A percentile compares a stretch with the other conserved stretches of the same genome.
These are phyloP conservation scores for Macaranga tanarius DNA, from an alignment of 441 rosid genomes.

Conservation along the genomic window DNA sequence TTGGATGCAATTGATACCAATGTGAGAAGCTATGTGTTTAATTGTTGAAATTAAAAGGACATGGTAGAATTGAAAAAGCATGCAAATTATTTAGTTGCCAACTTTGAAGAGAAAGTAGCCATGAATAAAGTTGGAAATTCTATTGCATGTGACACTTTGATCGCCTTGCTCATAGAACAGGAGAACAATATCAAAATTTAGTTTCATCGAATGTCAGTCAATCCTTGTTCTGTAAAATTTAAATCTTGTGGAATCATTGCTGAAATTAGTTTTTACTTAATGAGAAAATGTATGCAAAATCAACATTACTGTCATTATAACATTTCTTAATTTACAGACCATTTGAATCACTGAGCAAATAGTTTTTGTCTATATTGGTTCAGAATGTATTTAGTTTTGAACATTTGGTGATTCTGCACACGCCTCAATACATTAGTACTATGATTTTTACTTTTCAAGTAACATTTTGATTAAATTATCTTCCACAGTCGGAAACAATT, in stretches of 20 bases:
- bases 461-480: conserved; percentile 14
- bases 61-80: no score
- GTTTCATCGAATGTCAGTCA: background rate
- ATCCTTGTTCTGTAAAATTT: background rate
- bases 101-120: background rate
- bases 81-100: background rate
- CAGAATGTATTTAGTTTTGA: background rate
- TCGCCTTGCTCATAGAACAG: conserved; percentile 1
- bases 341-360: background rate
- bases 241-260: background rate
- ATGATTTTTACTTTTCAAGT: background rate
- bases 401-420: background rate
- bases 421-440: background rate
- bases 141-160: background rate
- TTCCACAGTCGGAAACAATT: conserved; percentile 66
- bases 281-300: background rate
- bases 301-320: background rate
- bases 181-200: background rate
- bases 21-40: no score
- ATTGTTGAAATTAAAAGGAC: no score
- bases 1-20: no score
- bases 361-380: background rate
- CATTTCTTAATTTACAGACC: background rate
- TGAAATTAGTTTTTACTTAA: background rate
- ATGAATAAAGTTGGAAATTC: background rate